phyloP scores from a whole-genome alignment of 768 basidiomycete species.

The Kondoa subrosea region DNA sequence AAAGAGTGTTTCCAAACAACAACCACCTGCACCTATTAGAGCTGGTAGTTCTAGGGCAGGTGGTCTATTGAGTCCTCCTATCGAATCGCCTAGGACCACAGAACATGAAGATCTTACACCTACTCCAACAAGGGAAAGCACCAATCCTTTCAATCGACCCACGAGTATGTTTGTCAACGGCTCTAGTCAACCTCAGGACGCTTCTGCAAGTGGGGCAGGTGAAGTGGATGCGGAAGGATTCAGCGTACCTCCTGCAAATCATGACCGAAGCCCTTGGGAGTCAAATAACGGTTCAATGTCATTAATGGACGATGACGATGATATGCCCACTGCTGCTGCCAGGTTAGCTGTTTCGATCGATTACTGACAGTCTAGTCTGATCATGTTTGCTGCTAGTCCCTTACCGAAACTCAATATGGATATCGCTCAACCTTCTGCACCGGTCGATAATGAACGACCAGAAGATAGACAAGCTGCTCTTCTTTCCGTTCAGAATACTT shows the following conservation, averaged over 20 bases:
- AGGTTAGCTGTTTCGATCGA: slow-evolving; percentile 7
- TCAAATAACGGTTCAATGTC: slow-evolving; percentile 3
- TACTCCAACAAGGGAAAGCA: not conserved
- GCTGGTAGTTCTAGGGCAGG: not conserved
- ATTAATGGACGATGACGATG: slow-evolving; percentile 18
- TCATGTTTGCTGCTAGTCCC: not conserved
- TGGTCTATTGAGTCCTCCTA: not conserved
- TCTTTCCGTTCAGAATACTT: slow-evolving; percentile 31
- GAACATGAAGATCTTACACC: not conserved
- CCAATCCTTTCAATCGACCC: not conserved
- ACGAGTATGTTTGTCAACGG: slow-evolving; percentile 4
- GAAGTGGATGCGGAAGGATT: slow-evolving; percentile 35
- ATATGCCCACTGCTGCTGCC: slow-evolving; percentile 27
- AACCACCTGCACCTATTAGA: not conserved
- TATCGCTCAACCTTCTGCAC: slow-evolving; percentile 30
- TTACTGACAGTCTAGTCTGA: not conserved
- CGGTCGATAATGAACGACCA: slow-evolving; percentile 31
- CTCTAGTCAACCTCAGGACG: no score
- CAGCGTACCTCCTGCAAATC: slow-evolving; percentile 34
- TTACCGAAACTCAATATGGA: slow-evolving; percentile 23
- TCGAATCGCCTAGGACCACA: not conserved
- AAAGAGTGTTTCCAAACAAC: not conserved
- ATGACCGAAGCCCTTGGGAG: slow-evolving; percentile 33
- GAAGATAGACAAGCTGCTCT: slow-evolving; percentile 32
- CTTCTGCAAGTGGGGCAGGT: not conserved